Evolutionary conservation across 2,329 filamentous ascomycete species (phyloP).

Genomic region (Plectosphaerella sp.): DNA sequence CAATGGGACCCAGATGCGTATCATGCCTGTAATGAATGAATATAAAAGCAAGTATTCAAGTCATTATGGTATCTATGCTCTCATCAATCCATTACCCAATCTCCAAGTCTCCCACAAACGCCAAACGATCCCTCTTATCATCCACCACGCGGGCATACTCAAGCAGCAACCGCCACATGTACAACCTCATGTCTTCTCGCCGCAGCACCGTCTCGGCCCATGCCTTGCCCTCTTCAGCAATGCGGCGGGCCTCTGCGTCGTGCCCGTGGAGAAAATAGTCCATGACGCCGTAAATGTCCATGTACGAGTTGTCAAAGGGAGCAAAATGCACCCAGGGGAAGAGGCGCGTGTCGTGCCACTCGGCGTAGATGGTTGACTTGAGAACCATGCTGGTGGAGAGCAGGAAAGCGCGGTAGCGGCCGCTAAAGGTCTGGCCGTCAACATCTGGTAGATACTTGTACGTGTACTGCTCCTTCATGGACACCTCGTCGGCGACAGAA

Average conservation of each 20-base stretch:
- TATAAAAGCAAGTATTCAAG: too few species aligned
- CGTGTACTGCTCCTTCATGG: constrained; percentile 29
- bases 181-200: constrained; percentile 52
- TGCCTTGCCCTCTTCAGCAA: constrained; percentile 44
- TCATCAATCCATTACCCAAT: neutral
- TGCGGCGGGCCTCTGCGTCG: constrained; percentile 34
- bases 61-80: neutral
- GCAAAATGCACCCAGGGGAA: constrained; percentile 60
- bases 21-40: too few species aligned
- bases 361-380: constrained; percentile 58
- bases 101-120: constrained; percentile 21
- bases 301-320: constrained; percentile 54
- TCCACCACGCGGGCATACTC: constrained; percentile 36
- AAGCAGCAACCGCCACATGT: constrained; percentile 44
- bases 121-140: constrained; percentile 20
- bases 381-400: constrained; percentile 51
- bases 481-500: constrained; percentile 12
- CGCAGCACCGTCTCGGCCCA: constrained; percentile 51
- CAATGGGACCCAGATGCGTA: too few species aligned
- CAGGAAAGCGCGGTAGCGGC: constrained; percentile 47
- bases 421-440: constrained; percentile 52
- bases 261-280: constrained; percentile 50
- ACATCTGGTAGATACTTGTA: constrained; percentile 56
- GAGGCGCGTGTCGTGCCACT: constrained; percentile 60
- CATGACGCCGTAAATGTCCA: constrained; percentile 53